Evolutionary conservation across 106 monocot genomes (phyloP).

Genomic region (Dendrobium nobile): DNA sequence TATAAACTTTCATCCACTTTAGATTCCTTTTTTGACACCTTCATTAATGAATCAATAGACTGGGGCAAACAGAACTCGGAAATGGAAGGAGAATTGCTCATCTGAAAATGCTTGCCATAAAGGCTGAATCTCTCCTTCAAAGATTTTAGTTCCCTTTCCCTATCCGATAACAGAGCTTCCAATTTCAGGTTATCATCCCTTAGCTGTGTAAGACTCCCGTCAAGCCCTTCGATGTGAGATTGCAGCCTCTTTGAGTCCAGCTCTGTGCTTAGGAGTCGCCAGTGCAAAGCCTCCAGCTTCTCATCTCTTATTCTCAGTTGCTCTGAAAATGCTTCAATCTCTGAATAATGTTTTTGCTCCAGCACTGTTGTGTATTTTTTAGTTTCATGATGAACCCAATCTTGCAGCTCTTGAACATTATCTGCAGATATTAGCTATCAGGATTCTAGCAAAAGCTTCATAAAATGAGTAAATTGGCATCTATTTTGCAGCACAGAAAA

Average conservation of each 20-base stretch:
- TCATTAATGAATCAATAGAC: background rate
- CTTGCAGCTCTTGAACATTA: slow-evolving; percentile 48
- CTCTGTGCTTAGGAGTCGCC: slow-evolving; percentile 56
- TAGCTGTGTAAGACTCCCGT: slow-evolving; percentile 29
- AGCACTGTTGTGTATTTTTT: slow-evolving; percentile 40
- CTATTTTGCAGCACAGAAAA: background rate
- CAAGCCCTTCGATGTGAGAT: slow-evolving; percentile 50
- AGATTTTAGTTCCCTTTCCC: slow-evolving; percentile 42
- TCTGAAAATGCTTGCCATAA: slow-evolving; percentile 18
- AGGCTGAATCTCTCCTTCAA: slow-evolving; percentile 33
- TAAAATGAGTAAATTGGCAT: background rate
- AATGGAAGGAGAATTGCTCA: background rate
- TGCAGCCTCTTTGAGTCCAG: slow-evolving; percentile 60
- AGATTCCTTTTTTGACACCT: background rate
- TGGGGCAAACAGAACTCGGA: background rate
- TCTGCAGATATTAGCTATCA: slow-evolving; percentile 12
- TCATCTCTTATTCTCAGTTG: slow-evolving; percentile 82
- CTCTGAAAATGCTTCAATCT: slow-evolving; percentile 81
- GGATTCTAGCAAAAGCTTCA: background rate
- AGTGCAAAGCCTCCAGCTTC: slow-evolving; percentile 54
- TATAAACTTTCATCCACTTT: background rate
- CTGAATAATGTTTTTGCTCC: slow-evolving; percentile 46
- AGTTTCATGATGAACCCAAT: slow-evolving; percentile 37
- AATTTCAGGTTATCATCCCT: slow-evolving; percentile 51
- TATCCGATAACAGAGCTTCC: slow-evolving; percentile 36